A percentile compares a stretch with the other conserved stretches of the same genome.
Conservation (phyloP, 2,329 filamentous ascomycete species). For the Fusarium chuoi region DNA sequence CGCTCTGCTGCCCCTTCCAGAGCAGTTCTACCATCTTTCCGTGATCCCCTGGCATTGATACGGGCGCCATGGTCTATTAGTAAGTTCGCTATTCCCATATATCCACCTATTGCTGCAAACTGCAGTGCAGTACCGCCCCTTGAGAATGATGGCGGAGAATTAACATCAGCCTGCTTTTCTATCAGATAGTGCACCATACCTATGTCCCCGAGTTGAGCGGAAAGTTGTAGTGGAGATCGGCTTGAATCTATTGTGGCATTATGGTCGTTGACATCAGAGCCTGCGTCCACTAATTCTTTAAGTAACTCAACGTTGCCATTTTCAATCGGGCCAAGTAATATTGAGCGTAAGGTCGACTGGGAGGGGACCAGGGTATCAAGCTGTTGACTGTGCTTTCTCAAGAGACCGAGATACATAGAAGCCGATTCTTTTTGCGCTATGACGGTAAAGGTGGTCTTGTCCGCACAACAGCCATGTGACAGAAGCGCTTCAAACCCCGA, state of each 20-base stretch:
- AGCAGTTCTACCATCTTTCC: background rate
- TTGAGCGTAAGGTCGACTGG: background rate
- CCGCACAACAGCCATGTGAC: background rate
- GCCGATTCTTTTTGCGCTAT: background rate
- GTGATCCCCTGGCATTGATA: background rate
- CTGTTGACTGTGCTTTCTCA: background rate
- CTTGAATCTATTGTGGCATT: background rate
- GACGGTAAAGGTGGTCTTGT: background rate
- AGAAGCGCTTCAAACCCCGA: background rate
- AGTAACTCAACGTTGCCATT: background rate
- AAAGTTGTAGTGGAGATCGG: background rate
- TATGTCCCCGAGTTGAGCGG: background rate
- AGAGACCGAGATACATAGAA: background rate
- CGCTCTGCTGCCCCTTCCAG: slow-evolving; percentile 1
- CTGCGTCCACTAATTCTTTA: background rate
- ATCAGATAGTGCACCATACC: background rate
- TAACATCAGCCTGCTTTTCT: background rate
- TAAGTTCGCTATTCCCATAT: background rate
- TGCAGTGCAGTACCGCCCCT: background rate
- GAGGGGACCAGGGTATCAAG: background rate
- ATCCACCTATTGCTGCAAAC: background rate
- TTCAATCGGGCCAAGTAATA: background rate
- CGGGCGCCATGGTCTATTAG: slow-evolving; percentile 2
- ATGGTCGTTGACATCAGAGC: slow-evolving; percentile 6
- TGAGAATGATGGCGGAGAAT: background rate